These are phyloP conservation scores for Lyophyllum atratum DNA, from an alignment of 768 basidiomycete species.

Conservation along the genomic window DNA sequence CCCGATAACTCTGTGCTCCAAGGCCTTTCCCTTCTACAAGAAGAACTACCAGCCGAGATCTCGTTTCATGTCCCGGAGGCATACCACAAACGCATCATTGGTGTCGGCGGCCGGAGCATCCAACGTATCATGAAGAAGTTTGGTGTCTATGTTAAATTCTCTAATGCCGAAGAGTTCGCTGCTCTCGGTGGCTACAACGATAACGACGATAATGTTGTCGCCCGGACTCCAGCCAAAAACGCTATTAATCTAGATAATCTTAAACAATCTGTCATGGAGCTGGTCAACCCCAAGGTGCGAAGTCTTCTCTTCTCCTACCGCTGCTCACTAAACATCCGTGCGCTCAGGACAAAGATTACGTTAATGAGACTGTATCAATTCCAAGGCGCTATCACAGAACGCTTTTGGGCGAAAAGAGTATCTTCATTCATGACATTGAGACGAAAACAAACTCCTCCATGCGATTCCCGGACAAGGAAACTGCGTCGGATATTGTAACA, in stretches of 20 bases:
- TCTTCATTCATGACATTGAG: conserved; percentile 97
- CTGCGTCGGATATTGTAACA: conserved; percentile 91
- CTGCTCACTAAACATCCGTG: conserved; percentile 1
- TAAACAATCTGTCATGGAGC: conserved; percentile 96
- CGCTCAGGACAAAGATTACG: conserved; percentile 93
- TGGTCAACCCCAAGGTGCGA: conserved; percentile 91
- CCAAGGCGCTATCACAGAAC: conserved; percentile 95
- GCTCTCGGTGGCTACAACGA: conserved; percentile 93
- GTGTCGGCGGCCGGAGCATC: conserved; percentile 96
- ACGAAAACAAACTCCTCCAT: conserved; percentile 93
- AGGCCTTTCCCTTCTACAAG: conserved; percentile 87
- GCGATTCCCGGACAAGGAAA: conserved; percentile 91
- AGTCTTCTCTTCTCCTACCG: neutral
- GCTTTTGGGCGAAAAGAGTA: conserved; percentile 91
- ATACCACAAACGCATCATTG: conserved; percentile 99
- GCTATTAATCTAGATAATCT: conserved; percentile 92
- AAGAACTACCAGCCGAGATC: conserved; percentile 97
- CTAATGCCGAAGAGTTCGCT: conserved; percentile 96
- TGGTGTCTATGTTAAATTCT: conserved; percentile 99
- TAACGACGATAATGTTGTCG: conserved; percentile 98
- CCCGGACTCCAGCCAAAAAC: conserved; percentile 98
- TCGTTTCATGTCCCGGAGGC: conserved; percentile 98
- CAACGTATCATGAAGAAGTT: conserved; percentile 99
- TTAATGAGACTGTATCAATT: conserved; percentile 90
- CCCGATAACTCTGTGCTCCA: conserved; percentile 83